These are phyloP conservation scores for Cylindrodendrum hubeiense DNA, from an alignment of 2,329 filamentous ascomycete species.

Conservation along the genomic window DNA sequence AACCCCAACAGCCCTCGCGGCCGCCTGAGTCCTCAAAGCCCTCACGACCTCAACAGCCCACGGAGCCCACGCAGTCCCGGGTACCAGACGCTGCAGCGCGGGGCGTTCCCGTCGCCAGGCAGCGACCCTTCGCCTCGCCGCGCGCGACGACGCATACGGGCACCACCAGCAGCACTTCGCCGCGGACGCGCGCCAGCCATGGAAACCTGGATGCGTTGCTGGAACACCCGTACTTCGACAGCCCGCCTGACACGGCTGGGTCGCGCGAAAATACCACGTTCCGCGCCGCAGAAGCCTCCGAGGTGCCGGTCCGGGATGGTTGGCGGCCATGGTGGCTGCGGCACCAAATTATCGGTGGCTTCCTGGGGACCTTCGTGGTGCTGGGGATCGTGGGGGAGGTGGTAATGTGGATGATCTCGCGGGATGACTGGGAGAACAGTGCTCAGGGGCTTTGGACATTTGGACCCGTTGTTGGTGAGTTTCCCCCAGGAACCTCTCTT, in stretches of 20 bases:
- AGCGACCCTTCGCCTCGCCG: conserved; percentile 30
- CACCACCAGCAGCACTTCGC: conserved; percentile 24
- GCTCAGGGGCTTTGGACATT: conserved; percentile 45
- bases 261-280: conserved; percentile 27
- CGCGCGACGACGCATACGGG: conserved; percentile 14
- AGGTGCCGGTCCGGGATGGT: conserved; percentile 37
- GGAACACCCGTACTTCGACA: conserved; percentile 43
- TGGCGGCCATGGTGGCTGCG: conserved; percentile 45
- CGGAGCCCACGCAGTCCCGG: conserved; percentile 37
- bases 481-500: background rate
- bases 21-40: conserved; percentile 30
- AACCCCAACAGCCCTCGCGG: conserved; percentile 34
- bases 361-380: conserved; percentile 33
- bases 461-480: conserved; percentile 45
- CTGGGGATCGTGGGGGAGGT: conserved; percentile 41
- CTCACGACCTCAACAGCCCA: conserved; percentile 31
- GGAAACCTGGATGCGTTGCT: conserved; percentile 35
- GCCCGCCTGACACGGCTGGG: conserved; percentile 33
- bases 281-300: conserved; percentile 29
- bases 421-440: conserved; percentile 28
- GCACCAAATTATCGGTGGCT: conserved; percentile 34
- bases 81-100: conserved; percentile 31
- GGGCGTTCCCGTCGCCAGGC: conserved; percentile 34
- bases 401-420: conserved; percentile 40
- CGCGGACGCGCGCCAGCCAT: conserved; percentile 22